A percentile compares a stretch with the other conserved stretches of the same genome.
These are phyloP conservation scores for Talaromyces trachyspermus DNA, from an alignment of 495 filamentous ascomycete species.

Conservation along the genomic window DNA sequence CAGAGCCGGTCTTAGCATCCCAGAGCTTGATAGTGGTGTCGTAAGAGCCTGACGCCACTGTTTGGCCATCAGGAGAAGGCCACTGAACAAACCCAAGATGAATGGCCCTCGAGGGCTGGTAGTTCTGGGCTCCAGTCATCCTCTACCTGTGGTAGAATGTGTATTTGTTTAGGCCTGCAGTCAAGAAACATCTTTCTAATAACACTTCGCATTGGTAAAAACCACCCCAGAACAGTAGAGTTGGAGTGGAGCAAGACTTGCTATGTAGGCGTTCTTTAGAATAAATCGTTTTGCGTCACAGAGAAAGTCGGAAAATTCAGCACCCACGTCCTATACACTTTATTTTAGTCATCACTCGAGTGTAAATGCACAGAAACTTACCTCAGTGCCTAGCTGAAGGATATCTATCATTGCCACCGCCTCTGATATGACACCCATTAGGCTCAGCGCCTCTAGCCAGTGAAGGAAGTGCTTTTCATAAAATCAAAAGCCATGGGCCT, in stretches of 20 bases:
- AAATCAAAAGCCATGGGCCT: slow-evolving; percentile 24
- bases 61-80: no score
- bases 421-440: no score
- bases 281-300: slow-evolving; percentile 30
- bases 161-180: slow-evolving; percentile 2
- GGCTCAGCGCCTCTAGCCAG: slow-evolving; percentile 37
- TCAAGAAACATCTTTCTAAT: slow-evolving; percentile 11
- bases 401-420: no score
- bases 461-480: slow-evolving; percentile 35
- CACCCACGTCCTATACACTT: no score
- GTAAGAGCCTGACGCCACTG: slow-evolving; percentile 13
- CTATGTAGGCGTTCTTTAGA: slow-evolving; percentile 21
- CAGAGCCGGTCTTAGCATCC: no score
- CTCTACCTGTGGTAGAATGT: slow-evolving; percentile 4
- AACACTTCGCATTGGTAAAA: slow-evolving; percentile 23
- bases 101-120: slow-evolving; percentile 13
- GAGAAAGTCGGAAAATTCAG: slow-evolving; percentile 18
- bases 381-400: background rate
- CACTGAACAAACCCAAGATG: slow-evolving; percentile 27
- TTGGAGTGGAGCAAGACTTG: slow-evolving; percentile 20
- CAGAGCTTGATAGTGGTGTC: slow-evolving; percentile 25
- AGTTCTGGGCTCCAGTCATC: background rate
- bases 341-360: background rate
- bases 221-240: slow-evolving; percentile 21
- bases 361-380: slow-evolving; percentile 3